A percentile compares a stretch with the other conserved stretches of the same genome.
Evolutionary conservation across 1,284 basidiomycete genomes (phyloP).

Genomic region (Trametes sp.): DNA sequence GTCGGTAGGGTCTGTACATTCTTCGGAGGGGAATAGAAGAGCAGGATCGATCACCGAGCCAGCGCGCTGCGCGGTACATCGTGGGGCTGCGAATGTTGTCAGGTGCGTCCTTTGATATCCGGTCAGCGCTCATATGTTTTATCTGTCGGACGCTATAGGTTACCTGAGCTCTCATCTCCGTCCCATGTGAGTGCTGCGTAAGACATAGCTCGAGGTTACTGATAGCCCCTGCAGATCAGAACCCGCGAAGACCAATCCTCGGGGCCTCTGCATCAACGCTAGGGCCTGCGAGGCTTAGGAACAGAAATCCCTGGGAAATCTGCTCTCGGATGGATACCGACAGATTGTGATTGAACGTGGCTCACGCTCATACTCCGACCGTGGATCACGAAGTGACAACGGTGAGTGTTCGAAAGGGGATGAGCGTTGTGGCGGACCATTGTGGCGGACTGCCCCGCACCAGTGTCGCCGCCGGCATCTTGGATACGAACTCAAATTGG

Average conservation of each 20-base stretch:
- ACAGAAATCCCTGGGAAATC: not conserved
- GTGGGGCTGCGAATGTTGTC: not conserved
- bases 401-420: not conserved
- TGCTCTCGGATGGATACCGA: not conserved
- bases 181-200: not conserved
- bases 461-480: not conserved
- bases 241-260: not conserved
- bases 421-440: not conserved
- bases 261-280: not conserved
- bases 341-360: not conserved
- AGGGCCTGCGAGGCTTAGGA: not conserved
- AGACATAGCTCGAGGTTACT: not conserved
- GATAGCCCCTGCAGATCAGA: not conserved
- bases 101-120: not conserved
- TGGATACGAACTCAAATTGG: not conserved
- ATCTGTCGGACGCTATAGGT: too few species aligned
- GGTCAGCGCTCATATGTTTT: too few species aligned
- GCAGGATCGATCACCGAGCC: not conserved
- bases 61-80: not conserved
- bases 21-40: not conserved
- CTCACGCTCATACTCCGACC: not conserved
- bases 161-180: not conserved
- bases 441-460: not conserved
- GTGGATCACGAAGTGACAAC: not conserved
- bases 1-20: slow-evolving; percentile 13